Percentiles rank a stretch among this genome's conserved stretches.
Evolutionary conservation across 75 land plant species (phyloP).

Genomic region (Pinus tabuliformis): DNA sequence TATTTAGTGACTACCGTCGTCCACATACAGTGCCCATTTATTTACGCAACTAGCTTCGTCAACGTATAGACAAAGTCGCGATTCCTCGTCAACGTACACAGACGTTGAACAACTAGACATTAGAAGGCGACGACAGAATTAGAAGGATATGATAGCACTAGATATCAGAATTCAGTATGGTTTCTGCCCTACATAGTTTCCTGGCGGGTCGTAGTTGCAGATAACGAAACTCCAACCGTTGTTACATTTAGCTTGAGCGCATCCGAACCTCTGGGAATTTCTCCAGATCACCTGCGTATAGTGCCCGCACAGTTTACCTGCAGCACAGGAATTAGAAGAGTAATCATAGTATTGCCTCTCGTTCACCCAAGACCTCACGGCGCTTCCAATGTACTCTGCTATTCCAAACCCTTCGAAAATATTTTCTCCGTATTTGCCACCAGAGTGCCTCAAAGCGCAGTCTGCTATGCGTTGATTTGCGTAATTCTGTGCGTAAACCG

Average conservation of each 20-base stretch:
- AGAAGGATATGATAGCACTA: too few species aligned
- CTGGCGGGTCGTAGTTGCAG: conserved; percentile 43
- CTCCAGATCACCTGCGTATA: not conserved
- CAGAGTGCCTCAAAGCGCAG: too few species aligned
- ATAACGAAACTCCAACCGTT: not conserved
- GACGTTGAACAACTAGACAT: too few species aligned
- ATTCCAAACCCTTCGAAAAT: conserved; percentile 59
- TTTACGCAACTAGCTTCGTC: too few species aligned
- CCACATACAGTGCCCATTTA: too few species aligned
- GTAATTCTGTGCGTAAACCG: conserved; percentile 29
- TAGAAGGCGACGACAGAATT: too few species aligned
- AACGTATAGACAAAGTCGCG: too few species aligned
- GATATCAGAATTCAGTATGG: not conserved
- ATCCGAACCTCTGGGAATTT: conserved; percentile 20
- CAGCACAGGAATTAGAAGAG: conserved; percentile 19
- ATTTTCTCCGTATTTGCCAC: conserved; percentile 23
- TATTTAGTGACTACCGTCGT: too few species aligned
- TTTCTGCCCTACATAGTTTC: conserved; percentile 21
- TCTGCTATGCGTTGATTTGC: too few species aligned
- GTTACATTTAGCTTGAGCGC: conserved; percentile 24
- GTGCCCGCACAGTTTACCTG: conserved; percentile 23
- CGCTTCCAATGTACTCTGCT: conserved; percentile 38
- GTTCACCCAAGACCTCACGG: not conserved
- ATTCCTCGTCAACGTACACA: too few species aligned
- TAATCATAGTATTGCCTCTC: conserved; percentile 39